phyloP scores from a whole-genome alignment of 78 protist species.

The Corallochytrium limacisporum region DNA sequence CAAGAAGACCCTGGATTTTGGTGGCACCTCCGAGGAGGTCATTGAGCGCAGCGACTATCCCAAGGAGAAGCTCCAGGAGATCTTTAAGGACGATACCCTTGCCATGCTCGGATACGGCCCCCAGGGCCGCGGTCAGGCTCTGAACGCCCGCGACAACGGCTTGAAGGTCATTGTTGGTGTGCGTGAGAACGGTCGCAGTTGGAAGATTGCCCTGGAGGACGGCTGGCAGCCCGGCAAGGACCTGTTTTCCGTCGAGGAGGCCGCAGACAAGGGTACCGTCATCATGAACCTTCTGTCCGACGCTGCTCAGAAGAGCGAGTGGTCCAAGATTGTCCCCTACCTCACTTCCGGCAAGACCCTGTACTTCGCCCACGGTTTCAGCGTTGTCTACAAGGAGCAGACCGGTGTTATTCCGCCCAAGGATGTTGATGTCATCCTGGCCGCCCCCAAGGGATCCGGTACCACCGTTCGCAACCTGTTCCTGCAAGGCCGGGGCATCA shows the following conservation, averaged over 20 bases:
- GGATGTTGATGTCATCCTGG: conserved; percentile 43
- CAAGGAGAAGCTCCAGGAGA: conserved; percentile 4
- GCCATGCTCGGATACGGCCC: conserved; percentile 50
- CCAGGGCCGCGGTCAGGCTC: conserved; percentile 51
- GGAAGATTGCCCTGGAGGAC: conserved; percentile 42
- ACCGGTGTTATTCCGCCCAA: conserved; percentile 38
- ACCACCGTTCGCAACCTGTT: conserved; percentile 46
- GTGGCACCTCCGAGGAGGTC: conserved; percentile 9
- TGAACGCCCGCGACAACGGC: conserved; percentile 48
- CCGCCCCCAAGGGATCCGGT: conserved; percentile 58
- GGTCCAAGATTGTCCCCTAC: conserved; percentile 17
- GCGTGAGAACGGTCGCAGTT: conserved; percentile 32
- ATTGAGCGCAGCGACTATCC: conserved; percentile 22
- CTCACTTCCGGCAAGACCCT: conserved; percentile 42
- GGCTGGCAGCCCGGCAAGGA: conserved; percentile 13
- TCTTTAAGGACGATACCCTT: conserved; percentile 17
- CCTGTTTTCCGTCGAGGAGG: conserved; percentile 4
- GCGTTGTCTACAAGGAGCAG: conserved; percentile 33
- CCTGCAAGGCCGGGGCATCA: conserved; percentile 47
- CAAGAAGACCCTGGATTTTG: neutral
- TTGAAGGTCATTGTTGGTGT: conserved; percentile 44
- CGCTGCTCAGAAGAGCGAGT: conserved; percentile 34
- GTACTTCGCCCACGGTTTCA: conserved; percentile 51
- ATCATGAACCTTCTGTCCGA: conserved; percentile 48
- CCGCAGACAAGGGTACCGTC: conserved; percentile 28